These are phyloP conservation scores for Eutypa lata DNA, from an alignment of 2,329 filamentous ascomycete genomes.

Conservation along the genomic window DNA sequence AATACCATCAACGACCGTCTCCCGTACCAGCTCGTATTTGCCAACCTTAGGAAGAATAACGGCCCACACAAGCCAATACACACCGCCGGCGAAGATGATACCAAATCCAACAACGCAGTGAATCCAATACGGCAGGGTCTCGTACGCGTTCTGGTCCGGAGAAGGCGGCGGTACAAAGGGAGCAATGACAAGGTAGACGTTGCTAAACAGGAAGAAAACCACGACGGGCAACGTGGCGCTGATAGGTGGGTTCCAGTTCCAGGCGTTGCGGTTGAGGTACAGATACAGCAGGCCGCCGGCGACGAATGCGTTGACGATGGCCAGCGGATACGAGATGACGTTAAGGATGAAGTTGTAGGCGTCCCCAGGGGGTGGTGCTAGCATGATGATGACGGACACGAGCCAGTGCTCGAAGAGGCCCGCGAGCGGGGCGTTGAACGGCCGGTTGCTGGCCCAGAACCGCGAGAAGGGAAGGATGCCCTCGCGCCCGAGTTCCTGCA, in stretches of 20 bases:
- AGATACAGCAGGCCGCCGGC: constrained; percentile 49
- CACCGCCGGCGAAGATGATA: constrained; percentile 45
- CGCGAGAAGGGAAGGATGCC: constrained; percentile 63
- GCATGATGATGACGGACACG: constrained; percentile 61
- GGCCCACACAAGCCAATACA: constrained; percentile 54
- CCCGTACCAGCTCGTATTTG: constrained; percentile 46
- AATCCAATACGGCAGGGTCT: constrained; percentile 54
- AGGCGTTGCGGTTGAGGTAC: constrained; percentile 41
- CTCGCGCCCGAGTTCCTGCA: constrained; percentile 68
- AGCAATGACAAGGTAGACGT: constrained; percentile 49
- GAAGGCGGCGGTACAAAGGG: constrained; percentile 52
- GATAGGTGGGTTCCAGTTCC: constrained; percentile 53
- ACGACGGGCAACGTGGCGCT: constrained; percentile 46
- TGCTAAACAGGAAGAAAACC: constrained; percentile 47
- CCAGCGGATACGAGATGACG: constrained; percentile 51
- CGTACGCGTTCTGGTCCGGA: constrained; percentile 36
- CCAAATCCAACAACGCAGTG: constrained; percentile 54
- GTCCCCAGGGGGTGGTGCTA: constrained; percentile 64
- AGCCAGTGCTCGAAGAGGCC: constrained; percentile 63
- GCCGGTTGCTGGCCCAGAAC: constrained; percentile 68
- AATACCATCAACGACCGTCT: constrained; percentile 33
- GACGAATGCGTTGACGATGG: constrained; percentile 53
- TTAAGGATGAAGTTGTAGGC: constrained; percentile 67
- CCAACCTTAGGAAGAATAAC: constrained; percentile 46
- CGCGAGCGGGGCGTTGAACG: constrained; percentile 62